Evolutionary conservation across 108 stramenopile genomes (phyloP).

Genomic region (Heterococcus sp.): DNA sequence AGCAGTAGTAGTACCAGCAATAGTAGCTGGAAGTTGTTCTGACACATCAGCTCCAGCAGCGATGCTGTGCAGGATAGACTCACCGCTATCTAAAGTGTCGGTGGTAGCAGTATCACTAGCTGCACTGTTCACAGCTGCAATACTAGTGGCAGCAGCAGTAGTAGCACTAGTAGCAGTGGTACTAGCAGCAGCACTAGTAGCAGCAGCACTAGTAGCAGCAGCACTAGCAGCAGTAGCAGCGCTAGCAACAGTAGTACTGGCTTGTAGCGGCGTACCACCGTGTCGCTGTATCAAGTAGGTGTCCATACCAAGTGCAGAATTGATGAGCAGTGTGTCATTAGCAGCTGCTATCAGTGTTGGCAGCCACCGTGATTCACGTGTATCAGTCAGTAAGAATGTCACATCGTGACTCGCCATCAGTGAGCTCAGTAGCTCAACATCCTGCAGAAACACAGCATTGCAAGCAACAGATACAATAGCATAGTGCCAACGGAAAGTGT

Average conservation of each 20-base stretch:
- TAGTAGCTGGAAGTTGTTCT: too few relatives aligned
- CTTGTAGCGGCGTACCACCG: constrained; percentile 54
- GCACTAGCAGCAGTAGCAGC: too few relatives aligned
- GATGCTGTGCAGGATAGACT: too few relatives aligned
- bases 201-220: neutral
- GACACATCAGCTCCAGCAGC: too few relatives aligned
- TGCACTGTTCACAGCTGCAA: neutral
- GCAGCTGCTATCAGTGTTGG: constrained; percentile 91
- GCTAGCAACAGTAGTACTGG: neutral
- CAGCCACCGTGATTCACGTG: constrained; percentile 94
- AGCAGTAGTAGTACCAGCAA: neutral
- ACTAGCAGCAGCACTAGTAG: neutral
- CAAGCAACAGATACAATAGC: too few relatives aligned
- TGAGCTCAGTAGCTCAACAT: constrained; percentile 66
- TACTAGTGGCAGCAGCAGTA: neutral
- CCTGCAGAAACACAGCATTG: too few relatives aligned
- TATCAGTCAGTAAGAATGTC: constrained; percentile 90
- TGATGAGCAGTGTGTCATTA: constrained; percentile 78
- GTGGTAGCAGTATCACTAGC: neutral
- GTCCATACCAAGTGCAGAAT: constrained; percentile 93
- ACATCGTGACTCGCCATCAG: constrained; percentile 80
- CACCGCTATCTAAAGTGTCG: too few relatives aligned
- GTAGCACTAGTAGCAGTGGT: neutral
- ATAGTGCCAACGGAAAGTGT: too few relatives aligned
- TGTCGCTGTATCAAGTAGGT: constrained; percentile 96